Base-by-base conservation (phyloP, 257 asterid species). In the Gentiana dahurica region DNA sequence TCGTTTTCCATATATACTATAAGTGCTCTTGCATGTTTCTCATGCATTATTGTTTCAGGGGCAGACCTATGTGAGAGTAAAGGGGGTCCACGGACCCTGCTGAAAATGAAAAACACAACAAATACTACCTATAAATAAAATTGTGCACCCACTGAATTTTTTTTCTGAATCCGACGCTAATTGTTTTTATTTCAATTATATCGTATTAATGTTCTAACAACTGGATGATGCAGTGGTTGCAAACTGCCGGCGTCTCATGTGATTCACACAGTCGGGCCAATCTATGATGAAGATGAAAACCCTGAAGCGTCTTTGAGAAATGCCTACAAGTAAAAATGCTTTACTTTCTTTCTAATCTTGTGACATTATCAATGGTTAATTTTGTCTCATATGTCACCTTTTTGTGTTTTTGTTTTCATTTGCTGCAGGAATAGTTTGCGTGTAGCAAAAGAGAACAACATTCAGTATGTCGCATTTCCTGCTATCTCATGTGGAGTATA, bases 201-300 rank as follows among this genome's bases (percentile, higher is more conserved):
- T 43, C 11, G 9, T 64, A 12, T 41, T 36, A 57, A 7, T 62
- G 12, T 67, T 60, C 70, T 72, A 13, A 75, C 58, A 15, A 59
- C 60, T 73, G 54, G 53, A 39, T 46, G 70, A 58, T 69, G 65
- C 77, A 92, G 99, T 68, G 99, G 95, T 50, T 92, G 88, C 56
- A 79, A 73, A 32, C 73, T 92, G 81, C 95, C 97, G 53, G 94
- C 91, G 49, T 88, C 99, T 63, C 95, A 88, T 74, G 89, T 92
- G 49, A 87, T 88, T 71, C 90, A 92, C 73, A 81, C 99, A 24
- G 99, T 88, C 71, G 99, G 99, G 53, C 99, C 99, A 8, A 68
- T 92, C 53, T 88, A 92, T 63, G 78, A 78, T 57, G 32, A 36
- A 43, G 78, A 78, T 62, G 58, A 56, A 53, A 75, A 85, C 75